Percentiles rank a stretch among this genome's conserved stretches.
These are phyloP conservation scores for Phialophora macrospora DNA, from an alignment of 2,329 filamentous ascomycete genomes.

Conservation along the genomic window DNA sequence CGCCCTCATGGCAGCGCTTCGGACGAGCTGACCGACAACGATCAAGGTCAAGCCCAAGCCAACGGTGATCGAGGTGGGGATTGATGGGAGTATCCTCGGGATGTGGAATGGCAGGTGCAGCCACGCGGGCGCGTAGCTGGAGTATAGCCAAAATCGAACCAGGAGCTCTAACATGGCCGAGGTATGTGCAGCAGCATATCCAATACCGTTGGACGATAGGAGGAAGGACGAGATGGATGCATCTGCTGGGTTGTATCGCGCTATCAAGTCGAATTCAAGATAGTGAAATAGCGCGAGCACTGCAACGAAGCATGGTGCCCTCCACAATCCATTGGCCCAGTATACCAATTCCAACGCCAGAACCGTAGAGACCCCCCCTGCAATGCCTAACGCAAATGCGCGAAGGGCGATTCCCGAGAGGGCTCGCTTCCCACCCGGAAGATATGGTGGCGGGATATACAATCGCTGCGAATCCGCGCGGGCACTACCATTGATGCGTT, in stretches of 20 bases:
- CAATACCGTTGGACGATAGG: slow-evolving; percentile 79
- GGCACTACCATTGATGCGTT: slow-evolving; percentile 24
- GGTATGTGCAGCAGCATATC: slow-evolving; percentile 81
- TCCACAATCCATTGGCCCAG: slow-evolving; percentile 54
- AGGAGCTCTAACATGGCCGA: slow-evolving; percentile 75
- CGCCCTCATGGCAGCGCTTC: slow-evolving; percentile 84
- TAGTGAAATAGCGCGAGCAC: slow-evolving; percentile 86
- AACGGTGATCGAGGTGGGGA: slow-evolving; percentile 37
- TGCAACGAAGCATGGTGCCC: slow-evolving; percentile 58
- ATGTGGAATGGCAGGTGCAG: slow-evolving; percentile 30
- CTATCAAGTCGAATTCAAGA: slow-evolving; percentile 92
- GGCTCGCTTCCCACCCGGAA: slow-evolving; percentile 47
- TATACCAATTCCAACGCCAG: slow-evolving; percentile 42
- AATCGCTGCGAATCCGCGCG: slow-evolving; percentile 13
- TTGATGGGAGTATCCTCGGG: slow-evolving; percentile 45
- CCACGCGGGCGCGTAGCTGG: slow-evolving; percentile 27
- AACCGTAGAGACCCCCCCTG: slow-evolving; percentile 46
- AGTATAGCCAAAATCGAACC: slow-evolving; percentile 33
- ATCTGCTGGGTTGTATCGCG: slow-evolving; percentile 76
- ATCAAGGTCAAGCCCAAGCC: slow-evolving; percentile 68
- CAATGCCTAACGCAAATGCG: slow-evolving; percentile 51
- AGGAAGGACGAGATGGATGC: slow-evolving; percentile 79
- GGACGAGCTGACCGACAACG: slow-evolving; percentile 71
- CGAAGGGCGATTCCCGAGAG: slow-evolving; percentile 53
- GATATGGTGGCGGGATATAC: slow-evolving; percentile 34